Base-by-base conservation (phyloP, 768 basidiomycete genomes). In the Tephrocybe rancida region DNA sequence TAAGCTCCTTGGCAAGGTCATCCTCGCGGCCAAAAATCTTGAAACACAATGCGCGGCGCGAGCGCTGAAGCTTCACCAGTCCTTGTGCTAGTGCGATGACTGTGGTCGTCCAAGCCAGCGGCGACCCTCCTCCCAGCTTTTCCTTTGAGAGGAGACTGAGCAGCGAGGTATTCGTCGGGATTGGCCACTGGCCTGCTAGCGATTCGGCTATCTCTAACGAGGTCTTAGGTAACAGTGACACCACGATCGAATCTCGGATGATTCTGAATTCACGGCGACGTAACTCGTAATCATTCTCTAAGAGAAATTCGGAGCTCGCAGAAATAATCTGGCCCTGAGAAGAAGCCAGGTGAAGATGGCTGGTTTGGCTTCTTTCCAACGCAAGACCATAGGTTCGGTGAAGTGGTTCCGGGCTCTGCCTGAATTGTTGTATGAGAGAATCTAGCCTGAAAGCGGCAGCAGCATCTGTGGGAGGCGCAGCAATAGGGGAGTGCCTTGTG, bases 141-240 rank as follows among this genome's bases (percentile, higher is more conserved):
- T 63, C 58, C 11, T 64, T 67, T 9, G 69, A 64, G 34, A 78
- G 61, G 5, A 37, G 56, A 18, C 50, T 49, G 18, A 78, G 61
- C 14, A 79, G 64, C 2, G 60, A 48, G 35, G 60, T 61, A 3
- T 61, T 25, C 3, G 71, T 71, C 16, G 73, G 47, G 5, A 69
- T 65, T 18, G 77, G 78, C 76, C 77, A 77, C 52, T 69, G 62
- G 2, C 64, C 50, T 10, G 60, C 42, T 62, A 54, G 62, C 46
- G 2, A 13, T 54, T 50, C 56, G 34, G 46, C 54, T 9, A 13
- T 42, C 44, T 48, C 51, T 4, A 56, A 44, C 22, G 24, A 30
- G 25, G 6, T 45, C 29, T 14, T 44, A 18, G 59, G 52, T 3
- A 14, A 54, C 44, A 60, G 29, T 1, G 45, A 5, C 18, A n/a